phyloP scores from a whole-genome alignment of 441 rosid species.

The Adansonia rubrostipa region DNA sequence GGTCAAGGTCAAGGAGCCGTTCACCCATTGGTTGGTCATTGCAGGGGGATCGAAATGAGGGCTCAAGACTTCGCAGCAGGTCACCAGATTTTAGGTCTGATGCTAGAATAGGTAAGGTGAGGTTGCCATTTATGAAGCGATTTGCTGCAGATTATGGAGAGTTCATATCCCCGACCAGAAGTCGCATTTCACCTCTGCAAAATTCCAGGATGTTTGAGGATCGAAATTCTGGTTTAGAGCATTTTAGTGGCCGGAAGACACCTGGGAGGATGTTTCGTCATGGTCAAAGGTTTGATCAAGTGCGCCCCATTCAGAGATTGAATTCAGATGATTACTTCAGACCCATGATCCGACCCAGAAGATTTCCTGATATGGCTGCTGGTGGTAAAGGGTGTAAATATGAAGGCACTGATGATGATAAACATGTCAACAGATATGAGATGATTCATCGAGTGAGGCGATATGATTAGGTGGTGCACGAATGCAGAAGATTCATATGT shows the following conservation, averaged over 20 bases:
- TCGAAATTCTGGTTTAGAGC: slow-evolving; percentile 36
- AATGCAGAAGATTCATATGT: slow-evolving; percentile 35
- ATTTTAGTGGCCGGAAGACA: slow-evolving; percentile 47
- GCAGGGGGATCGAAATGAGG: slow-evolving; percentile 43
- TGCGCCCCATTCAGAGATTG: slow-evolving; percentile 33
- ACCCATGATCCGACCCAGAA: slow-evolving; percentile 37
- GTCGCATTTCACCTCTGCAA: slow-evolving; percentile 36
- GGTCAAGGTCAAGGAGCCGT: slow-evolving; percentile 56
- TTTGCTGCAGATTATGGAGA: slow-evolving; percentile 43
- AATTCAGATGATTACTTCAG: slow-evolving; percentile 37
- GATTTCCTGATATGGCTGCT: slow-evolving; percentile 33
- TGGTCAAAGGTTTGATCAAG: slow-evolving; percentile 44
- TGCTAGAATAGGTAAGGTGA: slow-evolving; percentile 44
- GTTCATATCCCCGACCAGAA: slow-evolving; percentile 33
- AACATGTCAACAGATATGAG: slow-evolving; percentile 39
- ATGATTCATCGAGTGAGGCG: slow-evolving; percentile 37
- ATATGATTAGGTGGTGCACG: slow-evolving; percentile 36
- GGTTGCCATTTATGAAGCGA: slow-evolving; percentile 46
- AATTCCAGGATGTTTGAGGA: slow-evolving; percentile 43
- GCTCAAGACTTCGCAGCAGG: slow-evolving; percentile 44
- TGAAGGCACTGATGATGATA: slow-evolving; percentile 31
- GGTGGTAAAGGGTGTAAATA: slow-evolving; percentile 39
- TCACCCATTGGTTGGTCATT: slow-evolving; percentile 47
- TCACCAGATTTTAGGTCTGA: slow-evolving; percentile 48
- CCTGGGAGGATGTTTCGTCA: slow-evolving; percentile 41